Evolutionary conservation across 257 asterid genomes (phyloP).

Genomic region (Solanum chmielewskii): DNA sequence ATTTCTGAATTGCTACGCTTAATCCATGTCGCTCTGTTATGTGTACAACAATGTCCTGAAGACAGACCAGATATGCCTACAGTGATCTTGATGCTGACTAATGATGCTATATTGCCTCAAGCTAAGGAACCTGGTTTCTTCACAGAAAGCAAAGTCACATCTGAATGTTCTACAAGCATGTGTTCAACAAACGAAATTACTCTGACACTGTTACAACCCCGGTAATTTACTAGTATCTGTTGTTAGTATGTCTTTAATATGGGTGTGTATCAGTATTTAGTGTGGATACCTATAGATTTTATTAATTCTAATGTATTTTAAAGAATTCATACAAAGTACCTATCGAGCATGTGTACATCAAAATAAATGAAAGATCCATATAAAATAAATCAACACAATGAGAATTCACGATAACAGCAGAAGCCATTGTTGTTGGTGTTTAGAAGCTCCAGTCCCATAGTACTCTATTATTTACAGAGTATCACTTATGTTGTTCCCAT

Average conservation of each 20-base stretch:
- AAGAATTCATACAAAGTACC: neutral
- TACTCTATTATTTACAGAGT: neutral
- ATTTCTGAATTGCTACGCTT: neutral
- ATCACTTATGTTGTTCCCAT: neutral
- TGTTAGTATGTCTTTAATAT: neutral
- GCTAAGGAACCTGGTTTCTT: neutral
- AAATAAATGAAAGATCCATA: neutral
- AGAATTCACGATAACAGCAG: neutral
- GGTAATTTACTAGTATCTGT: neutral
- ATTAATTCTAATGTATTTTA: neutral
- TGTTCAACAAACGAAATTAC: neutral
- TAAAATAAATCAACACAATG: neutral
- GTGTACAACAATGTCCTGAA: slow-evolving; percentile 1
- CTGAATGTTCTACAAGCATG: neutral
- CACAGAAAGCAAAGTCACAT: slow-evolving; percentile 1
- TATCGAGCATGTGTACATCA: neutral
- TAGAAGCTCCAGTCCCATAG: neutral
- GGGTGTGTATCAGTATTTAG: neutral
- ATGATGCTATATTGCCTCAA: neutral
- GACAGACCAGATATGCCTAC: neutral
- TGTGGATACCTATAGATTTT: neutral
- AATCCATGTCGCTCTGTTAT: neutral
- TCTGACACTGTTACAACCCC: neutral
- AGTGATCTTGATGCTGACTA: neutral
- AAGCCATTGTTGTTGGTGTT: neutral